These are phyloP conservation scores for Pythium utonaiense DNA, from an alignment of 352 stramenopile genomes.

Conservation along the genomic window DNA sequence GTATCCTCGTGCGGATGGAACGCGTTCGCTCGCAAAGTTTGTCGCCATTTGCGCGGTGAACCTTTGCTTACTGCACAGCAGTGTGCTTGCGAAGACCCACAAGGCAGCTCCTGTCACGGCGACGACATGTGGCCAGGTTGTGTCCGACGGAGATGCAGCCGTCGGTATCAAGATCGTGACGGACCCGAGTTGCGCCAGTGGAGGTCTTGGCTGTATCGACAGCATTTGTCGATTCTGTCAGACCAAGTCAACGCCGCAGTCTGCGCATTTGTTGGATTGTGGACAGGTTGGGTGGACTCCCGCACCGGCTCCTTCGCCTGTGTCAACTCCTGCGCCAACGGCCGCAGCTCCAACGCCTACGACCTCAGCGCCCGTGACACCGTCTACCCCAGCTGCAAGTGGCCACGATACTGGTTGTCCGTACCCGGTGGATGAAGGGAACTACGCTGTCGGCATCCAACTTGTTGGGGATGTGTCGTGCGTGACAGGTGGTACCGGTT, in stretches of 20 bases:
- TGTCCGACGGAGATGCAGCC: slow-evolving; percentile 2
- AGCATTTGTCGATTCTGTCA: slow-evolving; percentile 17
- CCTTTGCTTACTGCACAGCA: slow-evolving; percentile 7
- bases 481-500: slow-evolving; percentile 19
- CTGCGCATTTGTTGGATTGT: slow-evolving; percentile 6
- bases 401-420: slow-evolving; percentile 1
- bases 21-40: slow-evolving; percentile 18
- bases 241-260: slow-evolving; percentile 16
- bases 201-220: slow-evolving; percentile 16
- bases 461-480: slow-evolving; percentile 27
- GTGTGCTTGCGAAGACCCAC: not conserved
- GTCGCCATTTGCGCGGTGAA: slow-evolving; percentile 14
- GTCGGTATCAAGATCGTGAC: slow-evolving; percentile 7
- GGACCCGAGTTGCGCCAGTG: slow-evolving; percentile 10
- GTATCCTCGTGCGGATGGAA: slow-evolving; percentile 15
- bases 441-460: slow-evolving; percentile 11
- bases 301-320: not conserved
- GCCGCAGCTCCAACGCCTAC: no score
- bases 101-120: not conserved
- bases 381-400: not conserved
- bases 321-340: no score
- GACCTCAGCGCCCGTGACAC: no score
- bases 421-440: slow-evolving; percentile 23
- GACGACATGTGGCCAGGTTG: not conserved
- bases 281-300: not conserved